Evolutionary conservation across 2,329 filamentous ascomycete species (phyloP), one percentile per base, ranked within the genome.

Genomic region (Monilinia polystroma): DNA sequence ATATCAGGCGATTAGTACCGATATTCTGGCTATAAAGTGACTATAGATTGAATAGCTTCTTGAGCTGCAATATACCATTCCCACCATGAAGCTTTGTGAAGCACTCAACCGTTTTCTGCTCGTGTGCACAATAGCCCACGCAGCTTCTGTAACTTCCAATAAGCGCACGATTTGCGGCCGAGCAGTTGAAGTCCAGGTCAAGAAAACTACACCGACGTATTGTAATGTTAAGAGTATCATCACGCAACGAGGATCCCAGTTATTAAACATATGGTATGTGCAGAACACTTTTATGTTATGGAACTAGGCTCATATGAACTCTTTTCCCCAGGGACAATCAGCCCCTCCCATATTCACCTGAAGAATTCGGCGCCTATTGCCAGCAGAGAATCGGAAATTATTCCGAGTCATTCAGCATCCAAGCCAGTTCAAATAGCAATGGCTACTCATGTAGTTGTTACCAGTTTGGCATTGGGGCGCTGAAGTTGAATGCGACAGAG

Each of bases 361-460:
- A 56, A 38, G 54, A 56, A 16, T 56, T 32, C 54, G 54, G 54
- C 8, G 29, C 54, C 29, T 56, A 56, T 38, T 56, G 54, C 54
- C 54, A 56, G 18, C 54, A 56, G 26, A 6, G 12, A 56, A 56
- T 56, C 18, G 54, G 32, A 16, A 38, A 56, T 35, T 41, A 56
- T 14, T 56, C 54, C 18, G 12, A 56, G 4, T 56, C 54, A 12
- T 41, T 56, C 54, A 56, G 54, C 18, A 35, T 56, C 18, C 54
- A 56, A 38, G 5, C 54, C 3, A 56, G 32, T 56, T 56, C 54
- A 56, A 38, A n/a, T 20, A 41, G 54, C 26, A 35, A 11, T 56
- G 54, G 32, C 54, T 56, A 56, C 18, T 32, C 29, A 56, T 56
- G 32, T 20, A 56, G 54, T 23, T 56, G 54, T 20, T 56, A 56